These are phyloP conservation scores for Zygoascus flipseniorum DNA, from an alignment of 805 yeast species.

Conservation along the genomic window DNA sequence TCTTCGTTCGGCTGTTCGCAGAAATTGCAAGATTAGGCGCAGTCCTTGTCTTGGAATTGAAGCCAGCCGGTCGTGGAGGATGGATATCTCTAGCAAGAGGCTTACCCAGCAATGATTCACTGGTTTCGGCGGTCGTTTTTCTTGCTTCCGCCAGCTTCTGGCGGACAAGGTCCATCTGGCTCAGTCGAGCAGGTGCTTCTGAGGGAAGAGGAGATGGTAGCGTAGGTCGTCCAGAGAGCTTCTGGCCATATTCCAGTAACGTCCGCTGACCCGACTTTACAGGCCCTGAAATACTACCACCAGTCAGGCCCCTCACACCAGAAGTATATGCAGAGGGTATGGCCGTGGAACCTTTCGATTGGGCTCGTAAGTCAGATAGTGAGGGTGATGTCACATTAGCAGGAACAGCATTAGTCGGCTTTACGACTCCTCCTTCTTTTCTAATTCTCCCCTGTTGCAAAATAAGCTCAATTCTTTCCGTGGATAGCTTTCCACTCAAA, in stretches of 20 bases:
- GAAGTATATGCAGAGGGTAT: neutral
- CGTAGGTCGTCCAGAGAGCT: slow-evolving; percentile 6
- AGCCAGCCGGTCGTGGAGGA: slow-evolving; percentile 45
- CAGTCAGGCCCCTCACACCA: neutral
- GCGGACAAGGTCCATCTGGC: slow-evolving; percentile 15
- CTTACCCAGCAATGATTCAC: neutral
- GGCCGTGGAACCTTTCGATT: neutral
- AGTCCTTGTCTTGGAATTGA: slow-evolving; percentile 27
- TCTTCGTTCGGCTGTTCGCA: slow-evolving; percentile 13
- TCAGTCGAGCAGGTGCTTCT: slow-evolving; percentile 7
- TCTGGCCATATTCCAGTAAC: neutral
- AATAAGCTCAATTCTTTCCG: neutral
- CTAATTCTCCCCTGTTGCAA: neutral
- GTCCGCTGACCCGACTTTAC: neutral
- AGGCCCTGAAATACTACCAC: neutral
- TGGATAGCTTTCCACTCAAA: slow-evolving; percentile 2
- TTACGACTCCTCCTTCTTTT: neutral
- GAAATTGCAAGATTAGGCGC: slow-evolving; percentile 1
- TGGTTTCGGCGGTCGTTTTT: neutral
- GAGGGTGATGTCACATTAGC: neutral
- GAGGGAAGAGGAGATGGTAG: slow-evolving; percentile 5
- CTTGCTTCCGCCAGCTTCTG: slow-evolving; percentile 14
- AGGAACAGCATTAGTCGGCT: neutral
- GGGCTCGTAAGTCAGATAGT: neutral
- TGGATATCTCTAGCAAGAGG: slow-evolving; percentile 23